These are phyloP conservation scores for Rhodotorula paludigena DNA, from an alignment of 768 basidiomycete species.

Conservation along the genomic window DNA sequence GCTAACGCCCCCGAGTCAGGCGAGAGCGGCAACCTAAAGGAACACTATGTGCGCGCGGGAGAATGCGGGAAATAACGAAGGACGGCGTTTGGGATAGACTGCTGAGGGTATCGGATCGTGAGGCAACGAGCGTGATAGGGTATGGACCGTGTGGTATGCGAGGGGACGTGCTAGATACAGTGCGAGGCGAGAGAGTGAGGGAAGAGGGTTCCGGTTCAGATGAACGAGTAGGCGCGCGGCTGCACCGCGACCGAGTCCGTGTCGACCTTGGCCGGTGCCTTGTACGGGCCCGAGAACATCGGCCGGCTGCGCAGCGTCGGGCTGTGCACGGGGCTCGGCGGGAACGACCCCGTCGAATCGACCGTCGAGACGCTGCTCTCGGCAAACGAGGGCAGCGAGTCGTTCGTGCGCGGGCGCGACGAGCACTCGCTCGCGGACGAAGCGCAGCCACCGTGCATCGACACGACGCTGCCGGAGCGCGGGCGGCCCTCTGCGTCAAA, in stretches of 20 bases:
- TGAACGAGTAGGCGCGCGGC: slow-evolving; percentile 23
- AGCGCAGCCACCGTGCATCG: no score
- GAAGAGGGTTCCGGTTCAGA: not conserved
- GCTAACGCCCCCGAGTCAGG: no score
- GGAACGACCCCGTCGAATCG: slow-evolving; percentile 18
- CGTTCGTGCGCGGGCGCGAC: slow-evolving; percentile 36
- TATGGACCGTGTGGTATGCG: not conserved
- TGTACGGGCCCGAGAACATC: slow-evolving; percentile 1
- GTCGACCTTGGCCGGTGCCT: slow-evolving; percentile 20
- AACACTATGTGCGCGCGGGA: no score
- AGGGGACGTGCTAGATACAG: not conserved
- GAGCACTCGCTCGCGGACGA: slow-evolving; percentile 7
- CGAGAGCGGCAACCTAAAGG: not conserved
- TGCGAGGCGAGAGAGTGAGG: not conserved
- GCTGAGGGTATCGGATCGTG: no score
- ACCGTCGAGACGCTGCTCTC: slow-evolving; percentile 14
- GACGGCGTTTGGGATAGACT: no score
- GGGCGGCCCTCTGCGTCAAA: not conserved
- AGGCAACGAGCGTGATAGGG: not conserved
- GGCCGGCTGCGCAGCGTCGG: slow-evolving; percentile 6
- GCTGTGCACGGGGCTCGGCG: slow-evolving; percentile 11
- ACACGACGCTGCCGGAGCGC: not conserved
- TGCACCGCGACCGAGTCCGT: not conserved
- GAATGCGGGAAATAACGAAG: no score
- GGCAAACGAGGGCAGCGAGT: slow-evolving; percentile 30